These are phyloP conservation scores for Dendrocalamus sinicus DNA, from an alignment of 176 grass and related monocot genomes.

Conservation along the genomic window DNA sequence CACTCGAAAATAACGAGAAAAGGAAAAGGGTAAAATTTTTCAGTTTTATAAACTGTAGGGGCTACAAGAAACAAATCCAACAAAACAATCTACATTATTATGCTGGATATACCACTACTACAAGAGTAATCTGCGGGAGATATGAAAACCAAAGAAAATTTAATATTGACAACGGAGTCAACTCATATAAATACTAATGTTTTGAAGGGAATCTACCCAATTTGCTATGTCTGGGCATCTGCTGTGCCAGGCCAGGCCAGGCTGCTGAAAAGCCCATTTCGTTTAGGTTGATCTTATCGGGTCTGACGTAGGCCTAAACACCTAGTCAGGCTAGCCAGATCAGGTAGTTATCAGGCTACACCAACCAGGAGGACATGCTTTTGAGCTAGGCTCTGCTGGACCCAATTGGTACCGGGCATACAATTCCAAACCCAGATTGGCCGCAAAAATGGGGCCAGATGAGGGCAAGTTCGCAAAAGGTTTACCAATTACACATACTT, in stretches of 20 bases:
- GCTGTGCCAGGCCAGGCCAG: not conserved
- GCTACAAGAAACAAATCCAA: not conserved
- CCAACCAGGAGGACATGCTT: not conserved
- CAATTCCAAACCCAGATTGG: not conserved
- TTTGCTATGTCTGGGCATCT: not conserved
- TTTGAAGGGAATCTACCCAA: not conserved
- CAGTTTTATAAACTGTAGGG: not conserved
- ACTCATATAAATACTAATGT: not conserved
- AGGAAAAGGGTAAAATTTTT: not conserved
- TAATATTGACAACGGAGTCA: not conserved
- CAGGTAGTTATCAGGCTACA: not conserved
- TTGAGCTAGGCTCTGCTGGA: not conserved
- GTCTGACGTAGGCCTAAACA: not conserved
- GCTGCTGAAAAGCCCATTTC: not conserved
- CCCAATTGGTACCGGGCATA: not conserved
- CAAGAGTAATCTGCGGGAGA: not conserved
- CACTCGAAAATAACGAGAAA: too few species aligned
- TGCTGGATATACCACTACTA: not conserved
- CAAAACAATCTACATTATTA: not conserved
- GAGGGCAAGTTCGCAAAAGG: too few species aligned
- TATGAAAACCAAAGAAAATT: not conserved
- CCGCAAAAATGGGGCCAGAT: too few species aligned
- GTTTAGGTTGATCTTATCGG: not conserved
- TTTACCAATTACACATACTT: too few species aligned
- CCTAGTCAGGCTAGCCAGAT: not conserved